phyloP scores from a whole-genome alignment of 352 stramenopile genomes.

The Phytophthora citricola region DNA sequence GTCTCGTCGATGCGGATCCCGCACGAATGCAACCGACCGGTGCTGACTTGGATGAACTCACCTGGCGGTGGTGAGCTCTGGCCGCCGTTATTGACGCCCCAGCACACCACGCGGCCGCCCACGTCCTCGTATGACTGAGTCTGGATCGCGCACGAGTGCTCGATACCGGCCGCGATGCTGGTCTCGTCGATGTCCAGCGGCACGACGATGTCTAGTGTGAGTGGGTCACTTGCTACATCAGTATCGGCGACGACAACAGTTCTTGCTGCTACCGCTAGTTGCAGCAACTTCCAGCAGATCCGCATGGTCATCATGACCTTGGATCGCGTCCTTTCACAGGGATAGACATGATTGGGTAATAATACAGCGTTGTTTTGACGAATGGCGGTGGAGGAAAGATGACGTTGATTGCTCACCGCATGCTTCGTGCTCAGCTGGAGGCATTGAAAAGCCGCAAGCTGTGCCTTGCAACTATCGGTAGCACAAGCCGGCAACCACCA shows the following conservation, averaged over 20 bases:
- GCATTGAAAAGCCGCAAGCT: too few species aligned
- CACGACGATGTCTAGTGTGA: slow-evolving; percentile 30
- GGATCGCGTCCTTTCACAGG: slow-evolving; percentile 27
- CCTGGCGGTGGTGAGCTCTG: slow-evolving; percentile 58
- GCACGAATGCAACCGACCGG: slow-evolving; percentile 76
- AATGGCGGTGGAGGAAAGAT: slow-evolving; percentile 7
- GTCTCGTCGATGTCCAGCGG: slow-evolving; percentile 83
- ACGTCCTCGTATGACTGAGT: slow-evolving; percentile 70
- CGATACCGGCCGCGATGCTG: slow-evolving; percentile 75
- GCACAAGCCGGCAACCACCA: too few species aligned
- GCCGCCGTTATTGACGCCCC: slow-evolving; percentile 67
- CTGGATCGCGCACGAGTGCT: slow-evolving; percentile 85
- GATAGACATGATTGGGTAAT: slow-evolving; percentile 10
- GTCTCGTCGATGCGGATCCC: slow-evolving; percentile 81
- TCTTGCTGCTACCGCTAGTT: not conserved
- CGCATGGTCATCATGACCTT: slow-evolving; percentile 3
- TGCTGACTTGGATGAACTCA: slow-evolving; percentile 85
- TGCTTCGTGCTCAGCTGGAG: not conserved
- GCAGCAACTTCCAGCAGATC: slow-evolving; percentile 14
- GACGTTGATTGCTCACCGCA: slow-evolving; percentile 4
- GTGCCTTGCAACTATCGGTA: too few species aligned
- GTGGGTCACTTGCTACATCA: slow-evolving; percentile 4
- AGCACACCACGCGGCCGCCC: slow-evolving; percentile 79
- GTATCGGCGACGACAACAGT: not conserved
- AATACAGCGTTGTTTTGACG: slow-evolving; percentile 6